Evolutionary conservation across 495 filamentous ascomycete genomes (phyloP), one percentile per base, ranked within the genome.

Genomic region (Penicillium crystallinum): DNA sequence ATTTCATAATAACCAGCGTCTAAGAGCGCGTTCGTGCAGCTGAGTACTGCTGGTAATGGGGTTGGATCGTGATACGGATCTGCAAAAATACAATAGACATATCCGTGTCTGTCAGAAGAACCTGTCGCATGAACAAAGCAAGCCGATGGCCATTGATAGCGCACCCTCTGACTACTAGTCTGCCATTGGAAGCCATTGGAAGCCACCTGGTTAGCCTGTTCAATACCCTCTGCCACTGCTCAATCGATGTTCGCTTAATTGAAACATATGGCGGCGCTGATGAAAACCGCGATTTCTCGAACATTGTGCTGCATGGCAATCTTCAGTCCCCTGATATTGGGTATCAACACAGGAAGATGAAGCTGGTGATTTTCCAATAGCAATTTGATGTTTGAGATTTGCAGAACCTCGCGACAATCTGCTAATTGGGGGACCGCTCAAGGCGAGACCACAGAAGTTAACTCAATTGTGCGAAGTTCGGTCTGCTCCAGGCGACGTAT

Each of bases 181-280:
- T 57, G 3, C 31, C 23, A 5, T 41, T 21, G 12, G 37, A 45
- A 9, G 69, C 70, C 22, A n/a, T 54, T 49, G 7, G 43, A 34
- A 14, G 56, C 57, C 0, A 76, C 67, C 12, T 46, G 33, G 30
- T 34, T 57, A 0, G 64, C 71, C 14, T 67, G 56, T 11, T 47
- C 57, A 19, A 71, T 52, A 2, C 64, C 67, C 42, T 72, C 53
- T 3, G 62, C 63, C 3, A 75, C 68, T 6, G 54, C 56, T 44
- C 72, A 74, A 45, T 77, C 73, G 43, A 70, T 77, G 53, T 77
- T 77, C 8, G 64, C 68, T 31, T 59, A 53, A 48, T 72, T 77
- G 46, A 77, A 77, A 0, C 69, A 68, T 21, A 73, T 72, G 0
- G 68, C 68, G 1, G 74, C 71, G 33, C 71, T 73, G 17, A 74